Base-by-base conservation (phyloP, 257 asterid species). In the Fraxinus quadrangulata region DNA sequence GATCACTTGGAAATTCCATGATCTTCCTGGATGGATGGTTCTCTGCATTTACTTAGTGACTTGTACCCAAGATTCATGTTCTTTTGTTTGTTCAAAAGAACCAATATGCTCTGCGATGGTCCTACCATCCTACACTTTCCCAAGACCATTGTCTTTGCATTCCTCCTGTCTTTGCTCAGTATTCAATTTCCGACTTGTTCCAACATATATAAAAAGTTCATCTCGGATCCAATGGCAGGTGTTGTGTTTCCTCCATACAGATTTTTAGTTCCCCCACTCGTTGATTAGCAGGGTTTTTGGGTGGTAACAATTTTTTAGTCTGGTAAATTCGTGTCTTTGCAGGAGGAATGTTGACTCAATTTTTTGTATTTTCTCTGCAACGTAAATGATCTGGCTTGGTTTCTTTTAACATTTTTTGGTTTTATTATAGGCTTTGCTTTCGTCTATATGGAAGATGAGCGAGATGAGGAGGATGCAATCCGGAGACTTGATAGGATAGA, bases 91-190 rank as follows among this genome's bases (percentile, higher is more conserved):
- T 92, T 85, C 89, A 82, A 87, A 90, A 86, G 97, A 88, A 91
- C 90, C 94, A 94, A 86, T 88, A 86, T 87, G 98, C 89, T 90
- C 97, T 88, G 95, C 95, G 84, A 90, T 88, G 95, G 91, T 90
- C 89, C 90, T 74, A 84, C 92, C 91, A 91, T 85, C 88, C 85
- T 81, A 88, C 97, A 89, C 87, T 87, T 88, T 72, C 89, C 96
- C 88, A 86, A 90, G 96, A 90, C 92, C 93, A 90, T 91, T 89
- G 97, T 92, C 95, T 86, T 92, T 90, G 92, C 93, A 90, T 94
- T 91, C 92, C 89, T 92, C 96, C 90, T 92, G 96, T 89, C 87
- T 90, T 89, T 94, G 98, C 92, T 76, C 94, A 86, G 90, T 89
- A 90, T 88, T 89, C 96, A 82, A 84, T 88, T 87, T 86, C 92